Conservation (phyloP, 306 rosid genomes). For the Spatholobus suberectus region DNA sequence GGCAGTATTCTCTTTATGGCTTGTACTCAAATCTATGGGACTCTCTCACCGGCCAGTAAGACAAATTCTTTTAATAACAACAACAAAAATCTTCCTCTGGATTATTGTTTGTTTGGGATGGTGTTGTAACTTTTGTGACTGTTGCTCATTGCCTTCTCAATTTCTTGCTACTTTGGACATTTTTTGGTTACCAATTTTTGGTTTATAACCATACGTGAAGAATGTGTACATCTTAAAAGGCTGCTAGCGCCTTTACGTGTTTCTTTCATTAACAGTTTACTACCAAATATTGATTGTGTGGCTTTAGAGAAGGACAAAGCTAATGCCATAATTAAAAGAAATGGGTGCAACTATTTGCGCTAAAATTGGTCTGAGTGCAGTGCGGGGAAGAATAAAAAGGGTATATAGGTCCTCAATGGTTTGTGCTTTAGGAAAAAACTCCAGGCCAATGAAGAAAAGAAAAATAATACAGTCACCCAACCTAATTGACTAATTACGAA, state of each 20-base stretch:
- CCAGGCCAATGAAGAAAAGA: neutral
- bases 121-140: slow-evolving; percentile 13
- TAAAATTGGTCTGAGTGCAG: too few species aligned
- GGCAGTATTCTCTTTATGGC: slow-evolving; percentile 73
- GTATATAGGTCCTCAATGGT: neutral
- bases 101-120: slow-evolving; percentile 26
- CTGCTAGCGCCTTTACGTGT: neutral
- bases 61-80: slow-evolving; percentile 54
- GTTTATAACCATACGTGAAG: slow-evolving; percentile 17
- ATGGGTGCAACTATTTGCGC: too few species aligned
- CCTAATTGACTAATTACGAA: neutral
- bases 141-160: neutral
- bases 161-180: slow-evolving; percentile 5
- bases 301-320: neutral
- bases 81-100: neutral
- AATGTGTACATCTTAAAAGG: neutral
- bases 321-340: too few species aligned
- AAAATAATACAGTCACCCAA: neutral
- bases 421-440: neutral
- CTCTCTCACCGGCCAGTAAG: slow-evolving; percentile 71
- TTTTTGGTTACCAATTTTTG: neutral
- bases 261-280: neutral
- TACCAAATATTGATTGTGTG: neutral
- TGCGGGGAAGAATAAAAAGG: neutral
- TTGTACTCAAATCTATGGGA: slow-evolving; percentile 67